Conservation (phyloP, 768 basidiomycete species). For the Daedalea quercina region DNA sequence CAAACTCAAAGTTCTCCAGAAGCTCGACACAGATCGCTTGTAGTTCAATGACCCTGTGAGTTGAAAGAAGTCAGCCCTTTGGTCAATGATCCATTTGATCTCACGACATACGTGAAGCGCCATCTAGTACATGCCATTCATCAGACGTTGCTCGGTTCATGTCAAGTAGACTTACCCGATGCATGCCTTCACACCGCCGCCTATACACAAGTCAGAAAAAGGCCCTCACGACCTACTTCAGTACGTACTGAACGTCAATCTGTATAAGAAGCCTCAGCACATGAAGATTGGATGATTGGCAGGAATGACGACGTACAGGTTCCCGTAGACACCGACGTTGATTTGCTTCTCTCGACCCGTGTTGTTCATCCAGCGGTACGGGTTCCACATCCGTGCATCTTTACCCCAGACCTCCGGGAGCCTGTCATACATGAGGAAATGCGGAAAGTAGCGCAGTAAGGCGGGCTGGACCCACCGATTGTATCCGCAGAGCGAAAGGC, state of each 20-base stretch:
- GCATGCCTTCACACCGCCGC: conserved; percentile 13
- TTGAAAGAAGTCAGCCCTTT: conserved; percentile 2
- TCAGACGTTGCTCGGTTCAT: no score
- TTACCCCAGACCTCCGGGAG: conserved; percentile 24
- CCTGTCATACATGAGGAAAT: conserved; percentile 3
- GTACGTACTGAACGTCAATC: background rate
- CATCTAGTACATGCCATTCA: conserved; percentile 11
- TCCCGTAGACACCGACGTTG: conserved; percentile 13
- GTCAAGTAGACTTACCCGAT: conserved; percentile 8
- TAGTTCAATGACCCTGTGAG: conserved; percentile 25
- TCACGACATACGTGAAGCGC: conserved; percentile 26
- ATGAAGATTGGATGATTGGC: background rate
- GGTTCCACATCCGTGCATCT: conserved; percentile 25
- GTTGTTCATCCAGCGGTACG: conserved; percentile 19
- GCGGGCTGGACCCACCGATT: conserved; percentile 21
- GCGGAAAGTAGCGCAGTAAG: background rate
- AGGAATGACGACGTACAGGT: conserved; percentile 6
- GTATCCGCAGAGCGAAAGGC: conserved; percentile 24
- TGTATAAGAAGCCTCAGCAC: background rate
- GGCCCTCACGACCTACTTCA: background rate
- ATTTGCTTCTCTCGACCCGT: conserved; percentile 12
- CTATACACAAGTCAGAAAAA: conserved; percentile 3
- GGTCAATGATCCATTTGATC: no score
- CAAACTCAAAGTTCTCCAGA: conserved; percentile 29
- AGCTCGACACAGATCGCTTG: conserved; percentile 28